phyloP scores from a whole-genome alignment of 2,329 filamentous ascomycete species.

The Ciborinia camelliae region DNA sequence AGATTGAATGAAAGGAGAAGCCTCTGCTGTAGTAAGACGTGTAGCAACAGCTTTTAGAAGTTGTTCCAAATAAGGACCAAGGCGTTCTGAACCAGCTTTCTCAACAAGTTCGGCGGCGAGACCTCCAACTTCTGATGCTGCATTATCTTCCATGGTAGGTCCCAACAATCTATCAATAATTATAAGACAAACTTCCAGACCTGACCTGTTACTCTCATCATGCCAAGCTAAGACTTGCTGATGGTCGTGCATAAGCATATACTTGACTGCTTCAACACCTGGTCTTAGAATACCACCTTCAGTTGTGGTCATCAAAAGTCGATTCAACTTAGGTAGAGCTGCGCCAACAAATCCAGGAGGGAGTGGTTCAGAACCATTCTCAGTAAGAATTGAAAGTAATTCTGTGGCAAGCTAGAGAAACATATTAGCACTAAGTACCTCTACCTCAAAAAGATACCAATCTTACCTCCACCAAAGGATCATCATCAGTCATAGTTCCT shows the following conservation, averaged over 20 bases:
- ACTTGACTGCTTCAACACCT: slow-evolving; percentile 81
- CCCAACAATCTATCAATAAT: slow-evolving; percentile 90
- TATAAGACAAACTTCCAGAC: slow-evolving; percentile 82
- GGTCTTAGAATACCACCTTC: slow-evolving; percentile 87
- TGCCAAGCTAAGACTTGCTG: slow-evolving; percentile 86
- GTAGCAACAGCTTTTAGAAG: slow-evolving; percentile 85
- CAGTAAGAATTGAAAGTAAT: slow-evolving; percentile 73
- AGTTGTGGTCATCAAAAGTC: slow-evolving; percentile 75
- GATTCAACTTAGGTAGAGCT: slow-evolving; percentile 81
- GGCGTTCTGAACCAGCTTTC: slow-evolving; percentile 84
- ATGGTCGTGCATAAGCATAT: slow-evolving; percentile 85
- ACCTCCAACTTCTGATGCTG: slow-evolving; percentile 92
- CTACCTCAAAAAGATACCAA: background rate
- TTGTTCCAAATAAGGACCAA: slow-evolving; percentile 86
- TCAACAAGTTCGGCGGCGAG: slow-evolving; percentile 93
- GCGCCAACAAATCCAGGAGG: slow-evolving; percentile 82
- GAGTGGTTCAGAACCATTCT: slow-evolving; percentile 80
- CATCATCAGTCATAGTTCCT: slow-evolving; percentile 78
- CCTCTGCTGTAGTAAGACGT: slow-evolving; percentile 75
- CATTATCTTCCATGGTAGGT: slow-evolving; percentile 82
- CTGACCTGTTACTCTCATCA: slow-evolving; percentile 74
- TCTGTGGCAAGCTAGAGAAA: slow-evolving; percentile 68
- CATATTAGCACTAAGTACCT: slow-evolving; percentile 28
- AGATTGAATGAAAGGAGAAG: slow-evolving; percentile 90
- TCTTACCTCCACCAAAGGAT: slow-evolving; percentile 71